A percentile compares a stretch with the other conserved stretches of the same genome.
Conservation (phyloP, 2,329 filamentous ascomycete genomes). For the Chaetomium strumarium region DNA sequence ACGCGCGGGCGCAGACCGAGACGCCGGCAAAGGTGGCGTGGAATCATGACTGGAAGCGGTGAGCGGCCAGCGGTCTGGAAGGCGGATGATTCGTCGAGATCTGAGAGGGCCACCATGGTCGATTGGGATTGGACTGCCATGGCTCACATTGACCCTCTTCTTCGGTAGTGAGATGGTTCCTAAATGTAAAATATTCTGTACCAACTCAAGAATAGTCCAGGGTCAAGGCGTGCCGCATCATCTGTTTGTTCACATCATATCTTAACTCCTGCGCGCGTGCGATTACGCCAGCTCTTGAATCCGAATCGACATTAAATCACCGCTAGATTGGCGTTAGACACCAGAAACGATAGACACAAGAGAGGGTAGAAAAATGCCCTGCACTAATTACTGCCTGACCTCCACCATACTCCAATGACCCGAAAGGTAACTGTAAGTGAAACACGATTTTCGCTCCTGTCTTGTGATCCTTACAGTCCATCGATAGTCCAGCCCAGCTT, state of each 20-base stretch:
- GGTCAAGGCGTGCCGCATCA: no score
- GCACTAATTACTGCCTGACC: conserved; percentile 5
- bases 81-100: neutral
- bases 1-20: conserved; percentile 78
- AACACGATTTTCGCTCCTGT: neutral
- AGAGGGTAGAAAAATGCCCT: neutral
- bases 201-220: neutral
- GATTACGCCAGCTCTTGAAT: neutral
- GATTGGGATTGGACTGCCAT: no score
- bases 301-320: neutral
- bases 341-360: neutral
- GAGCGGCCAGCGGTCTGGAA: conserved; percentile 40
- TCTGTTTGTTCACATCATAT: no score
- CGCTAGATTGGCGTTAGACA: neutral
- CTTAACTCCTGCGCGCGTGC: neutral
- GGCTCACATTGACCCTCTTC: neutral
- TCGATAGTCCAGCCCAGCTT: neutral
- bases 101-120: neutral
- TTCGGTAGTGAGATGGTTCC: no score
- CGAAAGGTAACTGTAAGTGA: no score
- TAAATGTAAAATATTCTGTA: neutral
- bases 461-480: neutral
- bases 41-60: conserved; percentile 87
- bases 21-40: conserved; percentile 73
- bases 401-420: neutral